A percentile compares a stretch with the other conserved stretches of the same genome.
These are phyloP conservation scores for Fusarium sp. DNA, from an alignment of 2,329 filamentous ascomycete genomes.

Conservation along the genomic window DNA sequence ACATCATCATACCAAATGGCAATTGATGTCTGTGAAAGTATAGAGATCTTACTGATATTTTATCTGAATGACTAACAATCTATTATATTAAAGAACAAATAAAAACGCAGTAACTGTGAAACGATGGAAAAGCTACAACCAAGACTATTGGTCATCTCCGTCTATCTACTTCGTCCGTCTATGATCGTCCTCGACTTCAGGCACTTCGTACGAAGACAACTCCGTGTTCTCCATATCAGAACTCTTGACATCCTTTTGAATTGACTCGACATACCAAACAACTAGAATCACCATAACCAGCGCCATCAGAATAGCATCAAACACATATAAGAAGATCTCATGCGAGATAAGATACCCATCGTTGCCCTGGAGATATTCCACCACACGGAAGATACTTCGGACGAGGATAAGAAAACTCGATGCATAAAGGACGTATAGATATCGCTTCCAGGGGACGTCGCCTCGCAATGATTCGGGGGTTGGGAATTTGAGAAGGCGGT, in stretches of 20 bases:
- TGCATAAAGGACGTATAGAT: slow-evolving; percentile 11
- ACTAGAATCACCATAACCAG: slow-evolving; percentile 6
- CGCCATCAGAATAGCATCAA: slow-evolving; percentile 14
- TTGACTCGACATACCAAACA: slow-evolving; percentile 10
- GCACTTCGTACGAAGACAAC: neutral
- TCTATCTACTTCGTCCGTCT: neutral
- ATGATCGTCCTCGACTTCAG: neutral
- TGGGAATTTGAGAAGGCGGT: neutral
- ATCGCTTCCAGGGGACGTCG: neutral
- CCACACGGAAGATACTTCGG: slow-evolving; percentile 10
- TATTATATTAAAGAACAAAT: too few relatives aligned
- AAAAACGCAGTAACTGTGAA: too few relatives aligned
- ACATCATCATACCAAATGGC: too few relatives aligned
- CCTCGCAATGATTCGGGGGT: slow-evolving; percentile 1
- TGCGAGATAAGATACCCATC: slow-evolving; percentile 10
- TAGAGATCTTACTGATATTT: too few relatives aligned
- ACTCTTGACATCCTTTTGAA: neutral
- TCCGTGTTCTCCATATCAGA: neutral
- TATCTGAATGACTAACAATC: too few relatives aligned
- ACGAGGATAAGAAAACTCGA: slow-evolving; percentile 17
- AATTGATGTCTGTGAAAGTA: too few relatives aligned
- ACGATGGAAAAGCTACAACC: too few relatives aligned
- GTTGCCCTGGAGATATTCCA: slow-evolving; percentile 11
- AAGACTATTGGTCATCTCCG: too few relatives aligned
- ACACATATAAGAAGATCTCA: slow-evolving; percentile 7